Base-by-base conservation (phyloP, 768 basidiomycete genomes). In the Leccinum barrowsii region DNA sequence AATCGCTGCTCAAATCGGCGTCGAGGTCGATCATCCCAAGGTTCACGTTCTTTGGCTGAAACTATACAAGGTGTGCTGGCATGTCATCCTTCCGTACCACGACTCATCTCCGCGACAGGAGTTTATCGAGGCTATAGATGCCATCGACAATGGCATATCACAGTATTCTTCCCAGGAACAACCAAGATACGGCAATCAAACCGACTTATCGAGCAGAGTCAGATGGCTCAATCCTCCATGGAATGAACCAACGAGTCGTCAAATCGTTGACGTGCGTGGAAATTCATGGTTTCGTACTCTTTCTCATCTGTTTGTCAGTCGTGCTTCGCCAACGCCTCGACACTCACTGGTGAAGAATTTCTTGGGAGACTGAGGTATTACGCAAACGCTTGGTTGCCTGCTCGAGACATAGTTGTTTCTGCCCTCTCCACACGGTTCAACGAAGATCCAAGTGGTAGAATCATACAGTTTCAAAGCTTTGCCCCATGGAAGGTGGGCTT, bases 61-160 rank as follows among this genome's bases (percentile, higher is more conserved):
- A 71, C 57, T 98, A 62, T 99, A 99, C 80, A 86, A 82, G 69
- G 92, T 90, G 64, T 58, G 17, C 49, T 52, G 8, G 15, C 24
- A 19, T 46, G 2, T 13, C 10, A 52, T 15, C 52, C 24, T 19
- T 54, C 32, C 50, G 51, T 30, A n/a, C 28, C 34, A 37, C 54
- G 61, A 50, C 58, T 22, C 52, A 58, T 52, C 7, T 63, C 35
- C 19, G 22, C 21, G 51, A 15, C 59, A 94, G 86, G 92, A 94
- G 70, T 94, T 96, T 67, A 89, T 99, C 48, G 96, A 99, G 75
- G 90, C 88, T 10, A 85, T 98, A 61, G 95, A 97, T 73, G 96
- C 83, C 4, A 88, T 94, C 70, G 96, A 99, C 77, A 99, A 99
- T 69, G 96, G 96, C 17, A 83, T 99, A 63, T 81, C 85, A 2